Conservation (phyloP, 371 early-diverging fungal genomes). For the Rhizopus stolonifer region DNA sequence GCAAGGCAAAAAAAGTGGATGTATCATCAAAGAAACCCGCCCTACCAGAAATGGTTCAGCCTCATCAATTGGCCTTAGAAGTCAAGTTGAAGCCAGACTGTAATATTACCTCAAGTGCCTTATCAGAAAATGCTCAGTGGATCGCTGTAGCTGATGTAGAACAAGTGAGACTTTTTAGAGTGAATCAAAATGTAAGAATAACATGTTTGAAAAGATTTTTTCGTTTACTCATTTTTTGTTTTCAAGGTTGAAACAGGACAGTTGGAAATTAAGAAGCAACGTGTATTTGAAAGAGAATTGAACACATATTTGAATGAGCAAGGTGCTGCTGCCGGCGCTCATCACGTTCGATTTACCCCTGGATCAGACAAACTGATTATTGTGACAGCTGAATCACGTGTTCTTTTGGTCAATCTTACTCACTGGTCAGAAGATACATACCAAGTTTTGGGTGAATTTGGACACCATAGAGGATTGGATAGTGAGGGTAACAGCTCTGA, state of each 20-base stretch:
- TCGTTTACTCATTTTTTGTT: neutral
- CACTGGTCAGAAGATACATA: constrained; percentile 54
- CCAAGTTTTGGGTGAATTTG: constrained; percentile 57
- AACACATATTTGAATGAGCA: constrained; percentile 31
- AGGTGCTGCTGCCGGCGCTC: constrained; percentile 50
- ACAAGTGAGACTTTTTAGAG: constrained; percentile 67
- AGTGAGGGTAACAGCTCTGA: constrained; percentile 50
- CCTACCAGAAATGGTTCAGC: constrained; percentile 54
- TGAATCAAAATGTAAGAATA: constrained; percentile 53
- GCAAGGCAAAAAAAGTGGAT: constrained; percentile 42
- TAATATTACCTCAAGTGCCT: constrained; percentile 69
- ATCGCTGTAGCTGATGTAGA: constrained; percentile 83
- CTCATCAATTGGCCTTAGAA: constrained; percentile 62
- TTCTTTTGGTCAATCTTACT: constrained; percentile 62
- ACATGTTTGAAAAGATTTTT: neutral
- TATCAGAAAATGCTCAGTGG: constrained; percentile 85
- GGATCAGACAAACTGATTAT: constrained; percentile 65
- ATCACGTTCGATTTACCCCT: constrained; percentile 68
- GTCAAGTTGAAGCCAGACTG: constrained; percentile 61
- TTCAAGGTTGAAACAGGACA: constrained; percentile 42
- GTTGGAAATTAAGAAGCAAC: constrained; percentile 53
- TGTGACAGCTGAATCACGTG: constrained; percentile 64
- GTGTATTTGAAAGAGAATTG: constrained; percentile 43
- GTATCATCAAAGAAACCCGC: constrained; percentile 20
- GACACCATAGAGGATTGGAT: constrained; percentile 61